Evolutionary conservation across 768 basidiomycete species (phyloP).

Genomic region (Suillus cothurnatus): DNA sequence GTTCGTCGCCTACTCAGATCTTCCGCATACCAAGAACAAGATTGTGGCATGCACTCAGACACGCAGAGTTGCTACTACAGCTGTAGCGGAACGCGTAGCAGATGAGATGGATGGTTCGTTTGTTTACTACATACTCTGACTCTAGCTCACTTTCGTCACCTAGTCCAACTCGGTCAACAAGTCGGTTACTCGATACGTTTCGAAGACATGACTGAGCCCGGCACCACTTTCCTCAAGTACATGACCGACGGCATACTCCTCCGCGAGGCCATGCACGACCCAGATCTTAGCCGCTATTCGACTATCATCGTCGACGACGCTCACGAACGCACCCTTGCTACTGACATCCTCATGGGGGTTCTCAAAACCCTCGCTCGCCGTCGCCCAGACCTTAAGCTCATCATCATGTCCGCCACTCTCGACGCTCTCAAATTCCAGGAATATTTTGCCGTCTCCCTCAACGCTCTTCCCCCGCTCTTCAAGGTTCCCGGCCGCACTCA

Average conservation of each 20-base stretch:
- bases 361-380: slow-evolving; percentile 82
- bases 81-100: slow-evolving; percentile 96
- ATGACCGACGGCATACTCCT: slow-evolving; percentile 99
- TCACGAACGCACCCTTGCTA: slow-evolving; percentile 96
- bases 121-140: neutral
- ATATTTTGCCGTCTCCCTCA: slow-evolving; percentile 68
- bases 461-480: slow-evolving; percentile 69
- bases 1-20: slow-evolving; percentile 91
- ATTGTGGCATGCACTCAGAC: slow-evolving; percentile 97
- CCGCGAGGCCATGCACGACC: slow-evolving; percentile 98
- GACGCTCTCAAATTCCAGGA: slow-evolving; percentile 96
- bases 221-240: slow-evolving; percentile 94
- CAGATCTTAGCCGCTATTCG: slow-evolving; percentile 84
- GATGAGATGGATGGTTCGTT: slow-evolving; percentile 97
- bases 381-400: slow-evolving; percentile 90
- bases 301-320: slow-evolving; percentile 99
- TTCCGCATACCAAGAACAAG: slow-evolving; percentile 88
- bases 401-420: slow-evolving; percentile 98
- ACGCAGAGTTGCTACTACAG: slow-evolving; percentile 95
- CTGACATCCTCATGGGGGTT: slow-evolving; percentile 98
- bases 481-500: slow-evolving; percentile 93
- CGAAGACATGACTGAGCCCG: slow-evolving; percentile 84
- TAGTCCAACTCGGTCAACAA: slow-evolving; percentile 90
- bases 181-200: slow-evolving; percentile 99
- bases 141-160: slow-evolving; percentile 11